Evolutionary conservation across 306 rosid species (phyloP), one percentile per base, ranked within the genome.

Genomic region (Vicia villosa): DNA sequence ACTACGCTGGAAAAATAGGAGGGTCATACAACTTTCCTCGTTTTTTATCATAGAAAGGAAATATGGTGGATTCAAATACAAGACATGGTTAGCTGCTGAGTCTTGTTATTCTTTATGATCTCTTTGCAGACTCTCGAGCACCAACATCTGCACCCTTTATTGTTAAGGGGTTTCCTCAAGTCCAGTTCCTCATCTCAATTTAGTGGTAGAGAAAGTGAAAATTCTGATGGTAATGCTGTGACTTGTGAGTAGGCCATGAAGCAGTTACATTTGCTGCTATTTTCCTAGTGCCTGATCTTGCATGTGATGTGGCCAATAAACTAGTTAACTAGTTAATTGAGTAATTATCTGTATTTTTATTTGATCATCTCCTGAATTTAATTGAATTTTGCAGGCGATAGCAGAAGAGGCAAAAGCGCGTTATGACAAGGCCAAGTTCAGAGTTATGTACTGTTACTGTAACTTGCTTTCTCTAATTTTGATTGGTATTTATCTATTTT

Each of bases 121-220:
- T 94, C 68, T 90, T 77, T 83, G 78, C 86, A 69, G 98, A 94
- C 77, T 88, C 95, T 43, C 85, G 87, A 40, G 97, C 97, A 52
- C 95, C 98, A 56, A 85, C 90, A 82, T 94, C 98, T 26, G 98
- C 97, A 17, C 98, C 97, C 98, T 73, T 73, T 94, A 69, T 74
- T 90, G 66, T 74, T 90, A 74, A 88, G 97, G 83, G 96, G 96
- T 72, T 80, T 85, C 60, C 87, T 90, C 52, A 80, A 90, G 80
- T 77, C 90, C 41, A 75, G 79, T 81, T 55, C 80, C 63, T 72
- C 76, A 69, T 70, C 86, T 72, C 82, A 83, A 69, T 73, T 78
- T 54, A 81, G 85, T 84, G 85, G 86, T 47, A 87, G 88, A 76
- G 92, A 83, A 64, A 74, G 65, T 66, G 84, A 73, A 64, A 84